phyloP scores from a whole-genome alignment of 1,139 yeast species.

The Nakaseomyces bracarensis region DNA sequence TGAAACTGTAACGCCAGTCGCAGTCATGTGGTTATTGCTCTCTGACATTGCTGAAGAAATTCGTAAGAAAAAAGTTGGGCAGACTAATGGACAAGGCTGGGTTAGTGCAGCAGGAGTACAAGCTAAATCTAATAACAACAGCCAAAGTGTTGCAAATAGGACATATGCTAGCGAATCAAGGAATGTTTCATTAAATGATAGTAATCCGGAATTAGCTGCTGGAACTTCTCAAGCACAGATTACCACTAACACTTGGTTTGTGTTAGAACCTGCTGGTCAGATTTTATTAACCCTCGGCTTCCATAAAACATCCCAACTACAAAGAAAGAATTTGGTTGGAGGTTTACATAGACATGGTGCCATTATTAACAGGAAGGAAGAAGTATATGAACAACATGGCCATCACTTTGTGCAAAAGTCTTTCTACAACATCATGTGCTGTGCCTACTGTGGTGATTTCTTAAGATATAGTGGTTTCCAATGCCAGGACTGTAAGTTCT shows the following conservation, averaged over 20 bases:
- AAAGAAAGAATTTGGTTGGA: slow-evolving; percentile 38
- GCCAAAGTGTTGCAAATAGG: slow-evolving; percentile 5
- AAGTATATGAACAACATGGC: slow-evolving; percentile 91
- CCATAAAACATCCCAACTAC: slow-evolving; percentile 52
- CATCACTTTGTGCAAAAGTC: slow-evolving; percentile 95
- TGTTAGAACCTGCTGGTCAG: slow-evolving; percentile 90
- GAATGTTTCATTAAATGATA: slow-evolving; percentile 2
- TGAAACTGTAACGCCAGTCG: slow-evolving; percentile 71
- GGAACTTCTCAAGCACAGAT: slow-evolving; percentile 14
- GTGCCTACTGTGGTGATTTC: slow-evolving; percentile 95
- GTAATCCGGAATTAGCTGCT: slow-evolving; percentile 9
- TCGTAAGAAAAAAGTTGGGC: slow-evolving; percentile 80
- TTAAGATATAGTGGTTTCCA: slow-evolving; percentile 90
- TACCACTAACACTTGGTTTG: slow-evolving; percentile 74
- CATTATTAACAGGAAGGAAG: slow-evolving; percentile 89
- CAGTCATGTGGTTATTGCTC: slow-evolving; percentile 80
- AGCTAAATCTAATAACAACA: not conserved
- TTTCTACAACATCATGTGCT: slow-evolving; percentile 91
- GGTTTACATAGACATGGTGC: slow-evolving; percentile 97
- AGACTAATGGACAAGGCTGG: slow-evolving; percentile 73
- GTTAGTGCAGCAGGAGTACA: slow-evolving; percentile 59
- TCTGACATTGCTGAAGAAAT: slow-evolving; percentile 91
- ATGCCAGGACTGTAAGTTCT: slow-evolving; percentile 89
- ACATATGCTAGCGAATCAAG: slow-evolving; percentile 8
- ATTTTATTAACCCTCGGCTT: slow-evolving; percentile 70